Evolutionary conservation across 352 stramenopile genomes (phyloP).

Genomic region (Bremia lactucae): DNA sequence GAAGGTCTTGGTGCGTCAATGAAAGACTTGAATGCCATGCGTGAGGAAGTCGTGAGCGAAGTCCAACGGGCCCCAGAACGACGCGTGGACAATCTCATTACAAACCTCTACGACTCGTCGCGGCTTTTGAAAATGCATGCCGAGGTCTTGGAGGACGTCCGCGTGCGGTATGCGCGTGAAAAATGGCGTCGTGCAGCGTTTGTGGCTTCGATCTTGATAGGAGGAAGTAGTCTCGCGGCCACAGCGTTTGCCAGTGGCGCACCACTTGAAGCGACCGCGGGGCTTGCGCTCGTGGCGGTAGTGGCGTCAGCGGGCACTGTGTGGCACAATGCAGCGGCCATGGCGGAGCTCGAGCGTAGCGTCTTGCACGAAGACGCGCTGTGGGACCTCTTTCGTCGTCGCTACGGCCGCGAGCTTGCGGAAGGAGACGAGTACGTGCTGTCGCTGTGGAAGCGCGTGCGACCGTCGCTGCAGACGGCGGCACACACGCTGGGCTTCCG

Average conservation of each 20-base stretch:
- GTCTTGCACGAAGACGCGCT: conserved; percentile 83
- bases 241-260: conserved; percentile 69
- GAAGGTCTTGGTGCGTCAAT: conserved; percentile 69
- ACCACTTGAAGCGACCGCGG: conserved; percentile 75
- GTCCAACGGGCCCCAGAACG: conserved; percentile 94
- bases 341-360: conserved; percentile 82
- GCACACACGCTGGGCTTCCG: conserved; percentile 79
- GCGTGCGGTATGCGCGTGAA: conserved; percentile 60
- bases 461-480: conserved; percentile 72
- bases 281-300: conserved; percentile 64
- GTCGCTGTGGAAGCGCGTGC: conserved; percentile 88
- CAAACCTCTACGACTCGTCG: conserved; percentile 90
- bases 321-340: conserved; percentile 83
- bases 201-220: conserved; percentile 46
- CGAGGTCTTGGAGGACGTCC: conserved; percentile 75
- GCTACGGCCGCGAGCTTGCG: conserved; percentile 91
- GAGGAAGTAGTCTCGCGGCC: conserved; percentile 63
- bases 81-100: conserved; percentile 99
- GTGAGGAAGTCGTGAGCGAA: conserved; percentile 95
- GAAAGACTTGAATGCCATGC: conserved; percentile 91
- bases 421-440: conserved; percentile 96
- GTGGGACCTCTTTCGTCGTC: conserved; percentile 86
- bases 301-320: conserved; percentile 76
- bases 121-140: conserved; percentile 94
- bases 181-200: conserved; percentile 74